Base-by-base conservation (phyloP, 495 filamentous ascomycete species). In the Collariella sp. region DNA sequence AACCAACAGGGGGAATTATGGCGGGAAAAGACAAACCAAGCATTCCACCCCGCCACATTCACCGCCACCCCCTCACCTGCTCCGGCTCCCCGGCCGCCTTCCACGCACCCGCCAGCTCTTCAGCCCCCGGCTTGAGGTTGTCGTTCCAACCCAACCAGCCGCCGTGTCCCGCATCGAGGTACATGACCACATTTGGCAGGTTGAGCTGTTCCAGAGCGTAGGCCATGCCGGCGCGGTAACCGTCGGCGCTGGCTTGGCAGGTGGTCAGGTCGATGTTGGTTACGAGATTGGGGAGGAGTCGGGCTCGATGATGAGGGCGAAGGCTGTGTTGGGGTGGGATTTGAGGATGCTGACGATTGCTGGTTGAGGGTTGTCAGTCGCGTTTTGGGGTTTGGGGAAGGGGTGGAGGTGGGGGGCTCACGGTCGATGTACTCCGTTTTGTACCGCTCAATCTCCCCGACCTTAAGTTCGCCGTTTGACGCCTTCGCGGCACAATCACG, bases 111-210 rank as follows among this genome's bases (percentile, higher is more conserved):
- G 78, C 85, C 58, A 82, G 86, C 59, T 86, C 76, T 63, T 81
- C 66, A 18, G 86, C 87, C 19, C 84, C 86, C 47, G 84, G 84
- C 57, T 75, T 63, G 58, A 90, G 77, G 74, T 93, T 91, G 54
- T 80, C 85, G 42, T 81, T 71, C 88, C 88, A 93, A 59, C 88
- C 87, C 53, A 90, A 78, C 87, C 87, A 93, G 59, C 88, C 87
- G 50, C 77, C 83, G 74, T 87, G 83, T 67, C 85, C 87, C 51
- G 85, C 87, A 64, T 93, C 88, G 45, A 93, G 59, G 70, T 93
- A 91, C 87, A 88, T 88, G 59, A 83, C 70, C 54, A 91, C 86
- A 70, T 91, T 89, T 58, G 80, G 78, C 12, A 90, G 75, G 72
- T 87, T 83, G 59, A 91, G 76, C 56, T 79, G 69, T 58, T 78